phyloP scores from a whole-genome alignment of 2,329 filamentous ascomycete species.

The Malbranchea zuffiana region DNA sequence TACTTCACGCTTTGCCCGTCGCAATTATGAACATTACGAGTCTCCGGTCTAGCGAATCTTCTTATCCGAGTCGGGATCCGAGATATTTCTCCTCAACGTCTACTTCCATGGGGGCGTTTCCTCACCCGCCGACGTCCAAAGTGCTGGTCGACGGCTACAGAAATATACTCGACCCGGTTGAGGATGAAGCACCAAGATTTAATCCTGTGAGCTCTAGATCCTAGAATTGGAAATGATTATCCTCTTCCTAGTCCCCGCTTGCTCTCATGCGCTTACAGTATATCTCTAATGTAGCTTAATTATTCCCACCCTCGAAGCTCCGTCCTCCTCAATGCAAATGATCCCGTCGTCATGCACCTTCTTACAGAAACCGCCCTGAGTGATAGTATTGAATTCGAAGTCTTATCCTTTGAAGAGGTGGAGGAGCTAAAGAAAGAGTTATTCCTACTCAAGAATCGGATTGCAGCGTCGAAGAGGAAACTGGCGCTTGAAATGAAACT shows the following conservation, averaged over 20 bases:
- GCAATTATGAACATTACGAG: constrained; percentile 22
- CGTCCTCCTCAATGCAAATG: constrained; percentile 35
- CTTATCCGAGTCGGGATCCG: constrained; percentile 31
- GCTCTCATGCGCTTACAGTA: no score
- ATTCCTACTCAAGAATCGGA: constrained; percentile 58
- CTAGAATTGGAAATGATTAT: background rate
- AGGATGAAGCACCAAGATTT: constrained; percentile 44
- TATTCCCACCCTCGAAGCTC: constrained; percentile 24
- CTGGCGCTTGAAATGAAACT: constrained; percentile 86
- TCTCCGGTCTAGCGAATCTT: constrained; percentile 31
- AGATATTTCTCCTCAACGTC: constrained; percentile 29
- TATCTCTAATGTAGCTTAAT: constrained; percentile 52
- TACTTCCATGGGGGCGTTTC: constrained; percentile 18
- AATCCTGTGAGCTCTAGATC: constrained; percentile 43
- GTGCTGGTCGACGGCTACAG: constrained; percentile 50
- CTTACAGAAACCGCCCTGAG: constrained; percentile 86
- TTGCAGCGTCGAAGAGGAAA: constrained; percentile 71
- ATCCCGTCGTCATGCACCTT: constrained; percentile 71
- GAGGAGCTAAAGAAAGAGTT: constrained; percentile 85
- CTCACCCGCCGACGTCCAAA: constrained; percentile 30
- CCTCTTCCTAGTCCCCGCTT: constrained; percentile 21
- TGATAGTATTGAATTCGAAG: constrained; percentile 75
- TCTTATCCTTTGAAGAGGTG: constrained; percentile 83
- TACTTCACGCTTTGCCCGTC: constrained; percentile 3
- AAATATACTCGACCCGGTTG: constrained; percentile 45